Base-by-base conservation (phyloP, 2,329 filamentous ascomycete species). In the Chrysoporthe austroafricana region DNA sequence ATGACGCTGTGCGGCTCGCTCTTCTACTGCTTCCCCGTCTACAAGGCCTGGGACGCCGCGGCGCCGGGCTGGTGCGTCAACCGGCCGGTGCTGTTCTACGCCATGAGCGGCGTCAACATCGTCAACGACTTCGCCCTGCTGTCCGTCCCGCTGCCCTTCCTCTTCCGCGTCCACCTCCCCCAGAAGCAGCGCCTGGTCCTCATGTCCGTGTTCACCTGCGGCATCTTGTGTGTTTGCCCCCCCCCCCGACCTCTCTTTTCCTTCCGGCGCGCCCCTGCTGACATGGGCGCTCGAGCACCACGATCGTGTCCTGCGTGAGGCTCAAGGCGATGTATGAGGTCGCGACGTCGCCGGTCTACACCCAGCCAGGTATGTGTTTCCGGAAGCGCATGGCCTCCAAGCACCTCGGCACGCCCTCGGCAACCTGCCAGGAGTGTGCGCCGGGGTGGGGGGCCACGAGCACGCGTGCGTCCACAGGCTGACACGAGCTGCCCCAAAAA, bases 141-240 rank as follows among this genome's bases (percentile, higher is more conserved):
- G 3, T 67, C 71, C 0, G 66, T 77, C 1, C 76, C 76, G 1
- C 68, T 77, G 7, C 74, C 75, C 9, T 66, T 76, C 36, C 72
- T 77, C 16, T 72, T 5, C 76, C 13, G 74, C 73, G 73, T 81
- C 7, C 73, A 78, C 50, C 77, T 81, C 13, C 76, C 78, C 0
- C 75, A 75, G 65, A 76, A 75, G 36, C 81, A 83, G 60, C 80
- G 81, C 36, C 70, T 82, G n/a, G 79, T 80, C 1, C 73, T 85
- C 72, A 78, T 73, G 71, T 73, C 65, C 69, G 78, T 76, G 60
- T 78, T 78, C 75, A 78, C 76, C 34, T 71, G 78, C 68, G 81
- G 71, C 43, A 72, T 58, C 73, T 81, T 76, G 64, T 66, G n/a
- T 36, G 64, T 56, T 6, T 13, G 0, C 16, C n/a, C 32, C 32